These are phyloP conservation scores for Eimeria zaria DNA, from an alignment of 169 alveolate genomes.

Conservation along the genomic window DNA sequence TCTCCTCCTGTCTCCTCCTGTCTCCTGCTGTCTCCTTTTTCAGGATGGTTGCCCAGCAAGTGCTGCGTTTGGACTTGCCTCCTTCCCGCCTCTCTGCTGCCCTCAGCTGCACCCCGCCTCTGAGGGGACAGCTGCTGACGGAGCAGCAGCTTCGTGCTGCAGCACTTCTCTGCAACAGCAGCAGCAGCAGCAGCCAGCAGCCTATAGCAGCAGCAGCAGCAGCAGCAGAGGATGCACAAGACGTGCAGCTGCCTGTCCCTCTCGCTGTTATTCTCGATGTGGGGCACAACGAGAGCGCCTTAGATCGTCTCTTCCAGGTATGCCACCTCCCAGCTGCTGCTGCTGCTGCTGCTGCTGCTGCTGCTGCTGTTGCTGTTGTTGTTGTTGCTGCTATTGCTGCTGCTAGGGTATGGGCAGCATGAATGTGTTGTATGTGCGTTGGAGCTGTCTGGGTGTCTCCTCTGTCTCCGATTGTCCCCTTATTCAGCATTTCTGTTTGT, in stretches of 20 bases:
- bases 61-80: conserved; percentile 24
- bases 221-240: background rate
- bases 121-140: conserved; percentile 38
- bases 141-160: conserved; percentile 30
- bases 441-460: background rate
- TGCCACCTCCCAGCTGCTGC: background rate
- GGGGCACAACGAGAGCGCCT: conserved; percentile 94
- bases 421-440: no score
- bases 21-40: background rate
- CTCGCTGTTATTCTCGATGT: conserved; percentile 92
- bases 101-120: conserved; percentile 15
- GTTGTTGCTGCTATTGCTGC: background rate
- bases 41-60: conserved; percentile 39
- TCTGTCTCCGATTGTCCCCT: no score
- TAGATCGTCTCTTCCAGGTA: conserved; percentile 90
- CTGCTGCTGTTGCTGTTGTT: background rate
- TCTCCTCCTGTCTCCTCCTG: no score
- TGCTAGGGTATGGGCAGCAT: background rate
- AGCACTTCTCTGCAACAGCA: background rate
- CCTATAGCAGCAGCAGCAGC: background rate
- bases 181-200: conserved; percentile 30
- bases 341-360: background rate
- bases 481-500: no score
- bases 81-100: conserved; percentile 19
- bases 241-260: conserved; percentile 52